phyloP scores from a whole-genome alignment of 2,329 filamentous ascomycete genomes.

The Aspergillus quadrilineatus region DNA sequence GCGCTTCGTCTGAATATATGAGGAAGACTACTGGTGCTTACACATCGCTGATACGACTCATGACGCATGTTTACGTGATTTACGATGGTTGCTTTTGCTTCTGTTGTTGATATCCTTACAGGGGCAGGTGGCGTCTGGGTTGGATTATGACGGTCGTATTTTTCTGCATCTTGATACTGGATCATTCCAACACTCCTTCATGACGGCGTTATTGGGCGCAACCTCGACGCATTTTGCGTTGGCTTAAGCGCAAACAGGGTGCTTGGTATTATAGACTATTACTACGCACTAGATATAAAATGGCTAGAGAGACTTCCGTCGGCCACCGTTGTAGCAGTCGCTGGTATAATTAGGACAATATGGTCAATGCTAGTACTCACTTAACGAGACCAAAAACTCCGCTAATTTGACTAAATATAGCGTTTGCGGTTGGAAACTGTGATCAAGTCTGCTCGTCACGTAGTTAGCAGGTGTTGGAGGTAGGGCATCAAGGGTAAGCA shows the following conservation, averaged over 20 bases:
- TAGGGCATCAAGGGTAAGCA: background rate
- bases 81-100: constrained; percentile 3
- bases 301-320: background rate
- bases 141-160: constrained; percentile 1
- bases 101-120: constrained; percentile 5
- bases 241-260: background rate
- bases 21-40: background rate
- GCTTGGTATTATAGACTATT: constrained; percentile 4
- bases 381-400: background rate
- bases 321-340: background rate
- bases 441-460: constrained; percentile 2
- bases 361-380: background rate
- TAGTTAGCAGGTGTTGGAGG: background rate
- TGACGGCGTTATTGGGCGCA: constrained; percentile 8
- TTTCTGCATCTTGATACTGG: background rate
- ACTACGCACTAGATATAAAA: background rate
- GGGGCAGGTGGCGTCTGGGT: constrained; percentile 1
- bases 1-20: constrained; percentile 1
- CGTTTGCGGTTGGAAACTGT: background rate
- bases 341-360: background rate
- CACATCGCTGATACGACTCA: constrained; percentile 5
- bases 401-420: background rate
- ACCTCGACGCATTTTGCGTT: constrained; percentile 1
- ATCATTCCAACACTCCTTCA: background rate
- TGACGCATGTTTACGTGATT: constrained; percentile 8